Conservation (phyloP, 2,329 filamentous ascomycete genomes). For the Alternaria infectoria region DNA sequence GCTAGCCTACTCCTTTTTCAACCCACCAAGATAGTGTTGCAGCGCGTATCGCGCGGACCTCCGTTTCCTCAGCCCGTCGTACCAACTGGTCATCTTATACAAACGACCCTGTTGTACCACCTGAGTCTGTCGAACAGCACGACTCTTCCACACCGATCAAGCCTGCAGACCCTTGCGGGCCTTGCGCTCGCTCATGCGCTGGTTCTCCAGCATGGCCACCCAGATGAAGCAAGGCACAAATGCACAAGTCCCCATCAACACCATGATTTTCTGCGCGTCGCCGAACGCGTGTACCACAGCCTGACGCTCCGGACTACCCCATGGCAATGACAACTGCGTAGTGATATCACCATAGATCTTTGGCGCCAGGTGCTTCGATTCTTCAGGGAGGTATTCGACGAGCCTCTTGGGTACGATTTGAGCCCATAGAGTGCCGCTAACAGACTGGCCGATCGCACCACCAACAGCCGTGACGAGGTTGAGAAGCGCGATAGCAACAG, state of each 20-base stretch:
- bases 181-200: constrained; percentile 19
- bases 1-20: background rate
- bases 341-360: constrained; percentile 52
- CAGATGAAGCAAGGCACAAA: constrained; percentile 32
- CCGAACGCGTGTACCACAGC: constrained; percentile 43
- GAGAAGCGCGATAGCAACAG: constrained; percentile 51
- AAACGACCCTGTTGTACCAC: background rate
- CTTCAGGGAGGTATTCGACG: constrained; percentile 21
- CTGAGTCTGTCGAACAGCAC: background rate
- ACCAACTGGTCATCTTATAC: background rate
- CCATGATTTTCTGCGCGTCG: constrained; percentile 39
- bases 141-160: background rate
- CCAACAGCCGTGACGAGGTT: constrained; percentile 63
- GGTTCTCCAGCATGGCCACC: constrained; percentile 29
- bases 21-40: background rate
- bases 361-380: constrained; percentile 7
- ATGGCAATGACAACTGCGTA: constrained; percentile 59
- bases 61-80: background rate
- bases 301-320: constrained; percentile 55
- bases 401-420: constrained; percentile 56
- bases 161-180: constrained; percentile 16
- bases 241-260: constrained; percentile 35
- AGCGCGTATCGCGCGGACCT: background rate
- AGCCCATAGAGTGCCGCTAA: constrained; percentile 69
- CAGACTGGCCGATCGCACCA: constrained; percentile 49